Base-by-base conservation (phyloP, 345 rosid genomes). In the Diplotaxis tenuifolia region DNA sequence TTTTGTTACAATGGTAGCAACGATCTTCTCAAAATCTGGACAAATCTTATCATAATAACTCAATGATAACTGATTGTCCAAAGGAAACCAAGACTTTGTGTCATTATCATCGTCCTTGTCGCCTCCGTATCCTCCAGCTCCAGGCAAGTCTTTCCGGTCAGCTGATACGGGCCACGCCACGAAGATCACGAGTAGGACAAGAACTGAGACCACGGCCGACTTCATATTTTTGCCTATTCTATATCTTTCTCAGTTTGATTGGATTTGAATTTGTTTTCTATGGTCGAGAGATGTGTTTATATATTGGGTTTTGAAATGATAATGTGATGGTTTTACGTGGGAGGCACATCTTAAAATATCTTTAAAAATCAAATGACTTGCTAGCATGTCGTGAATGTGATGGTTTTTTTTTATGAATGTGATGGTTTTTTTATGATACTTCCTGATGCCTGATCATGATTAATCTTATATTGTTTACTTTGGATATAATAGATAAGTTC, bases 21-120 rank as follows among this genome's bases (percentile, higher is more conserved):
- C 88, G 65, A 90, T 84, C 59, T 79, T 47, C 79, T 93, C 96
- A 22, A 83, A 85, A 21, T 74, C 18, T 1, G 93, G 96, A 73
- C 96, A 90, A 14, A 75, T 85, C 59, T 29, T 29, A 0, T 65
- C 64, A 56, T 88, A 93, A 68, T 81, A 72, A 38, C 1, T 54
- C 57, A 85, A 79, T 6, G 91, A 78, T 10, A 87, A 83, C 52
- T 57, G 79, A 36, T 83, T 79, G 34, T 82, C 83, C 47, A 59
- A 70, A 2, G 77, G 73, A 54, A 60, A 58, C 60, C 72, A 77
- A n/a, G 64, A 21, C 27, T 5, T 65, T 31, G 28, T 52, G 27
- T 75, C 73, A 19, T 52, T 22, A 7, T 0, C 57, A 29, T 52
- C 49, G 11, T 40, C 47, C 47, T 34, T 65, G 1, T 53, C 67